Evolutionary conservation across 805 yeast species (phyloP).

Genomic region (Candida adriatica): DNA sequence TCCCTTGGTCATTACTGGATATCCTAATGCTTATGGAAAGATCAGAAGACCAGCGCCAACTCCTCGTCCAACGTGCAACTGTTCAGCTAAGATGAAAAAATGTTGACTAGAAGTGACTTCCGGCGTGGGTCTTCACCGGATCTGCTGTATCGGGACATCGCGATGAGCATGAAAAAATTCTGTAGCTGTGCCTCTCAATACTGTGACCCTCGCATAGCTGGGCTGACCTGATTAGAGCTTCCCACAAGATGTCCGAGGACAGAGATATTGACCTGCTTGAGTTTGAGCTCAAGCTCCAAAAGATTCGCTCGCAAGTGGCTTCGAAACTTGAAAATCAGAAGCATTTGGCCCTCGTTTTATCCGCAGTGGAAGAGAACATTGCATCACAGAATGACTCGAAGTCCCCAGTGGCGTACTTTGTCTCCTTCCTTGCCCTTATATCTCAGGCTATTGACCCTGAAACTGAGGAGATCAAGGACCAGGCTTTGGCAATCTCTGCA

Average conservation of each 20-base stretch:
- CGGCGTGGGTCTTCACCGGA: too few species aligned
- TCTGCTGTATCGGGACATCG: too few species aligned
- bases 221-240: too few species aligned
- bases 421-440: slow-evolving; percentile 73
- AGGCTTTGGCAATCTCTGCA: slow-evolving; percentile 62
- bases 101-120: too few species aligned
- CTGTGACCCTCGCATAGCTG: too few species aligned
- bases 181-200: too few species aligned
- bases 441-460: slow-evolving; percentile 57
- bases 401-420: slow-evolving; percentile 76
- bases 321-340: slow-evolving; percentile 87
- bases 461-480: slow-evolving; percentile 46
- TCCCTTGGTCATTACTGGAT: slow-evolving; percentile 60
- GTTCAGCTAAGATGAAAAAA: too few species aligned
- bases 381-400: slow-evolving; percentile 34
- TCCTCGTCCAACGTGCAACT: too few species aligned
- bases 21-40: too few species aligned
- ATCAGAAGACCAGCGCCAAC: too few species aligned
- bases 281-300: slow-evolving; percentile 53
- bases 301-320: slow-evolving; percentile 61
- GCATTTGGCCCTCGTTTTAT: slow-evolving; percentile 72
- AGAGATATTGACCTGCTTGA: slow-evolving; percentile 21
- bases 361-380: slow-evolving; percentile 88
- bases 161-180: slow-evolving; percentile 7
- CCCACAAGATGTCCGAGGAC: slow-evolving; percentile 10